A percentile compares a stretch with the other conserved stretches of the same genome.
Evolutionary conservation across 192 early-diverging fungal species (phyloP).

Genomic region (Coemansia sp.): DNA sequence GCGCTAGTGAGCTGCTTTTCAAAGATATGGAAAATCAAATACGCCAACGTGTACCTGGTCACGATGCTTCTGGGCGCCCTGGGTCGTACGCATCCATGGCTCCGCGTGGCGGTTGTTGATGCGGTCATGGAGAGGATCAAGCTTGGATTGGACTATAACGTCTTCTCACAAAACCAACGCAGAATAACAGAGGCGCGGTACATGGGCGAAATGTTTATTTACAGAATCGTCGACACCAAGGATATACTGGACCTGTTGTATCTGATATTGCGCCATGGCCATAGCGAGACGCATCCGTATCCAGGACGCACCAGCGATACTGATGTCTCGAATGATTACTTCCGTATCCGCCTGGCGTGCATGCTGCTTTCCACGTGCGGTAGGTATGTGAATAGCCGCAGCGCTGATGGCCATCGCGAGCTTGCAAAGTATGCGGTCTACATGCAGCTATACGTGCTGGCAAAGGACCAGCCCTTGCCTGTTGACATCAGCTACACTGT

Average conservation of each 20-base stretch:
- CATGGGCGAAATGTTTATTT: slow-evolving; percentile 90
- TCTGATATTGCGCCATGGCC: slow-evolving; percentile 79
- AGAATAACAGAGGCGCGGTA: slow-evolving; percentile 80
- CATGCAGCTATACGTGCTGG: slow-evolving; percentile 87
- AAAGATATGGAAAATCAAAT: slow-evolving; percentile 94
- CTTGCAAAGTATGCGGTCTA: slow-evolving; percentile 66
- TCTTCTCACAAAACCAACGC: slow-evolving; percentile 91
- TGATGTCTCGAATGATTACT: slow-evolving; percentile 86
- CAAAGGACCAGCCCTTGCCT: slow-evolving; percentile 74
- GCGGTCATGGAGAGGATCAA: slow-evolving; percentile 81
- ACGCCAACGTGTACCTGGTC: slow-evolving; percentile 78
- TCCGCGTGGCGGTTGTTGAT: slow-evolving; percentile 89
- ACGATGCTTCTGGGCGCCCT: slow-evolving; percentile 80
- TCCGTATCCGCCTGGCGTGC: slow-evolving; percentile 86
- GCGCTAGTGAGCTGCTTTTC: slow-evolving; percentile 76
- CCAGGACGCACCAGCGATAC: slow-evolving; percentile 59
- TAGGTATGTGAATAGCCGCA: slow-evolving; percentile 65
- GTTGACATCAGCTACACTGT: slow-evolving; percentile 90
- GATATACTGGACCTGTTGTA: slow-evolving; percentile 86
- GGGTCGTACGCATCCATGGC: slow-evolving; percentile 77
- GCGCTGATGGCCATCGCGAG: slow-evolving; percentile 46
- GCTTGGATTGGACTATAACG: slow-evolving; percentile 88
- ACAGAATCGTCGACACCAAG: slow-evolving; percentile 76
- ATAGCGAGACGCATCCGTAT: slow-evolving; percentile 63
- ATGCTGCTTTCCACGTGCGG: slow-evolving; percentile 88